A percentile compares a stretch with the other conserved stretches of the same genome.
These are phyloP conservation scores for Boletus bicolor DNA, from an alignment of 768 basidiomycete genomes.

Conservation along the genomic window DNA sequence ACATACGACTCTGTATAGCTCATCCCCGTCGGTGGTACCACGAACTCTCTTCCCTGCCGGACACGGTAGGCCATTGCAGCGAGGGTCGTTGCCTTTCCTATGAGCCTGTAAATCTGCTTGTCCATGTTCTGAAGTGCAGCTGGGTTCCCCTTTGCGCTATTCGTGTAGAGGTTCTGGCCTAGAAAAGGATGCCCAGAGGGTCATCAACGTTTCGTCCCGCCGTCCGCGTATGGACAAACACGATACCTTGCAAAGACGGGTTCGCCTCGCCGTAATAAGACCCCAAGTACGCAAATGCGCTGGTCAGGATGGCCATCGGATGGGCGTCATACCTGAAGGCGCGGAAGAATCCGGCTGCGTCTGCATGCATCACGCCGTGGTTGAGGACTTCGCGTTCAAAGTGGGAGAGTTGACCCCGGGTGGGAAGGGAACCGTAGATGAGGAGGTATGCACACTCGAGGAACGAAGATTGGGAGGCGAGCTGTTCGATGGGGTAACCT, in stretches of 20 bases:
- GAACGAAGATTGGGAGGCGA: slow-evolving; percentile 75
- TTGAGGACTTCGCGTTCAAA: slow-evolving; percentile 79
- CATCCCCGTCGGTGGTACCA: slow-evolving; percentile 75
- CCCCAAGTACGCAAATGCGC: slow-evolving; percentile 83
- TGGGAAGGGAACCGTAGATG: slow-evolving; percentile 82
- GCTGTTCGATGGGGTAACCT: slow-evolving; percentile 91
- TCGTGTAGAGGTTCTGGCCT: slow-evolving; percentile 80
- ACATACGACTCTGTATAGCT: slow-evolving; percentile 78
- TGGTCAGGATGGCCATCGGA: slow-evolving; percentile 87
- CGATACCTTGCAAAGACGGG: slow-evolving; percentile 74
- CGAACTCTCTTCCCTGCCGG: slow-evolving; percentile 86
- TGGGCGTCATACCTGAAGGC: slow-evolving; percentile 88
- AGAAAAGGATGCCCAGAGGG: neutral
- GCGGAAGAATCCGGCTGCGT: slow-evolving; percentile 66
- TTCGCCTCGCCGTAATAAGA: slow-evolving; percentile 88
- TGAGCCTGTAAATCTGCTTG: slow-evolving; percentile 85
- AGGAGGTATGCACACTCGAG: slow-evolving; percentile 84
- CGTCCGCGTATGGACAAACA: neutral
- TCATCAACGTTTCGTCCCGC: slow-evolving; percentile 1
- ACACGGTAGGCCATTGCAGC: slow-evolving; percentile 96
- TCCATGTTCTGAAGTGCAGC: slow-evolving; percentile 78
- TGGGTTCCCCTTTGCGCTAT: slow-evolving; percentile 60
- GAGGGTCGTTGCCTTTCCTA: slow-evolving; percentile 85
- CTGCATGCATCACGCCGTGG: slow-evolving; percentile 66
- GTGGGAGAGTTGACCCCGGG: slow-evolving; percentile 49